Conservation (phyloP, 352 stramenopile species). For the Aphanomyces stellatus region DNA sequence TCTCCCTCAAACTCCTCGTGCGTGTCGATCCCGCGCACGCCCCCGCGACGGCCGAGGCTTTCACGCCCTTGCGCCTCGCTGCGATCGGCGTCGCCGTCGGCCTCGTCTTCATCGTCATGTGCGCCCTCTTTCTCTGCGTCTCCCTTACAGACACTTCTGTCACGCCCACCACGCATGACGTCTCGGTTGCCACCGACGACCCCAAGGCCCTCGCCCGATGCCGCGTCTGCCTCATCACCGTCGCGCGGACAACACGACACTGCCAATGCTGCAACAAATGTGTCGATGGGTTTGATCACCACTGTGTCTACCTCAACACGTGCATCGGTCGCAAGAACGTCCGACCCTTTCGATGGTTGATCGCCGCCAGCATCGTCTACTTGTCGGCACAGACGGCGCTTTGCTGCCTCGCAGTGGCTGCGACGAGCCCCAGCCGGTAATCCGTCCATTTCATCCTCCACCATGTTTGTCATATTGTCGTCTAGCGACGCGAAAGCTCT, state of each 20-base stretch:
- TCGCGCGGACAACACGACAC: constrained; percentile 50
- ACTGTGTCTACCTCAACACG: constrained; percentile 93
- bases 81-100: background rate
- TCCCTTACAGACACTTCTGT: constrained; percentile 2
- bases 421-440: background rate
- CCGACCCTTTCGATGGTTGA: constrained; percentile 43
- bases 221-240: constrained; percentile 33
- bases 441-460: background rate
- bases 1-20: no score
- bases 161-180: background rate
- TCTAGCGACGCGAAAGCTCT: constrained; percentile 19
- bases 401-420: constrained; percentile 33
- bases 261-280: constrained; percentile 93
- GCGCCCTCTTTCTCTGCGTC: background rate
- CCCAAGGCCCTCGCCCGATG: constrained; percentile 22
- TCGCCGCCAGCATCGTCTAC: constrained; percentile 48
- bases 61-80: background rate
- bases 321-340: constrained; percentile 83
- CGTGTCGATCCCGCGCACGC: no score
- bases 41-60: no score
- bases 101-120: background rate
- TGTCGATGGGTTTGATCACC: constrained; percentile 90
- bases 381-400: constrained; percentile 46
- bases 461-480: background rate
- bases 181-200: background rate